Conservation (phyloP, 2,329 filamentous ascomycete species). For the Sclerotinia subarctica region DNA sequence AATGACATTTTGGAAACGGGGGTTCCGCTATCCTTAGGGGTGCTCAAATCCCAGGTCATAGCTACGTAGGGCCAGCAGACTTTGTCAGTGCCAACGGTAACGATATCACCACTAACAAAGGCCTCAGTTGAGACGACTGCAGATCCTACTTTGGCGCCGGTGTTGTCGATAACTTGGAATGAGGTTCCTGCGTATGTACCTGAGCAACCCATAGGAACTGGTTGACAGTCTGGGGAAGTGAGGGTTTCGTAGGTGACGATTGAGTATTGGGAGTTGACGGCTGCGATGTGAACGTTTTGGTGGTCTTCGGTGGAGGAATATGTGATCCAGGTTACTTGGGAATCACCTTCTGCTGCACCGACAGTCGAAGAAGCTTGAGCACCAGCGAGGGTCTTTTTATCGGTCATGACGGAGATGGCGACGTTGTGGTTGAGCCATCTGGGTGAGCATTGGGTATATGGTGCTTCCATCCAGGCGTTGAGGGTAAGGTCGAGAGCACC, state of each 20-base stretch:
- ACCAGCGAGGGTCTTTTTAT: slow-evolving; percentile 56
- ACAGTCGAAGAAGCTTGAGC: slow-evolving; percentile 53
- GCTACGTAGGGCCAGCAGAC: slow-evolving; percentile 61
- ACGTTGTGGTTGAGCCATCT: slow-evolving; percentile 51
- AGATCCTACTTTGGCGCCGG: slow-evolving; percentile 51
- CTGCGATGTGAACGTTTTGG: slow-evolving; percentile 57
- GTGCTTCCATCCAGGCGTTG: slow-evolving; percentile 56
- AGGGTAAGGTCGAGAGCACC: slow-evolving; percentile 53
- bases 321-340: slow-evolving; percentile 59
- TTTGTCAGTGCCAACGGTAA: slow-evolving; percentile 49
- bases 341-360: slow-evolving; percentile 52
- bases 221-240: slow-evolving; percentile 51
- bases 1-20: slow-evolving; percentile 48
- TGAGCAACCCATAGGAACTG: slow-evolving; percentile 57
- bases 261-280: slow-evolving; percentile 51
- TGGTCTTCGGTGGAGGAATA: slow-evolving; percentile 48
- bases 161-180: slow-evolving; percentile 55
- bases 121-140: slow-evolving; percentile 50
- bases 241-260: slow-evolving; percentile 62
- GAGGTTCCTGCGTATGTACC: slow-evolving; percentile 57
- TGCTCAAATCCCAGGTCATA: slow-evolving; percentile 51
- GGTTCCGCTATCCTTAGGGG: slow-evolving; percentile 27
- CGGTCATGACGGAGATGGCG: slow-evolving; percentile 54
- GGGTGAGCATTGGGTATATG: slow-evolving; percentile 48
- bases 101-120: slow-evolving; percentile 62